Conservation (phyloP, 1,139 yeast genomes). For the Debaryomyces coudertii region DNA sequence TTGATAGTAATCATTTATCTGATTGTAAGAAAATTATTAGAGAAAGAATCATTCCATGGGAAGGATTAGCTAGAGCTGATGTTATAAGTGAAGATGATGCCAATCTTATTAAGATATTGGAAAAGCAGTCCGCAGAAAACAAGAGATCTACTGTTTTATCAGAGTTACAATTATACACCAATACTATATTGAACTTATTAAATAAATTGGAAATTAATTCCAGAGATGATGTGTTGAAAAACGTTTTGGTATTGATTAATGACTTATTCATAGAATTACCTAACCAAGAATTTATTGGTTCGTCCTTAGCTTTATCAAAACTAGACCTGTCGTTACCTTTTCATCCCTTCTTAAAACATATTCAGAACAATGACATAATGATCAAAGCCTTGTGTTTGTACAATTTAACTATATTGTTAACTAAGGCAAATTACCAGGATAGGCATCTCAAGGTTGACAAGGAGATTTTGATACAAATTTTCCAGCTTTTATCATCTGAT, state of each 20-base stretch:
- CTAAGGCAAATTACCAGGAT: conserved; percentile 25
- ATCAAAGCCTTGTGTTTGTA: conserved; percentile 51
- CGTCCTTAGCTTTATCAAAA: conserved; percentile 47
- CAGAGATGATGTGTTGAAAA: conserved; percentile 75
- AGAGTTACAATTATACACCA: conserved; percentile 58
- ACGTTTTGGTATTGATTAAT: conserved; percentile 67
- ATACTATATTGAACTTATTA: conserved; percentile 58
- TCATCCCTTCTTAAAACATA: conserved; percentile 56
- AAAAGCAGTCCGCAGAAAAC: conserved; percentile 51
- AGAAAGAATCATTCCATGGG: conserved; percentile 91
- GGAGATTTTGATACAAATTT: conserved; percentile 43
- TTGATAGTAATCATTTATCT: conserved; percentile 69
- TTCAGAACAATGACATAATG: conserved; percentile 49
- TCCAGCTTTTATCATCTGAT: conserved; percentile 45
- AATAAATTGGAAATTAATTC: conserved; percentile 46
- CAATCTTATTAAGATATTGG: conserved; percentile 64
- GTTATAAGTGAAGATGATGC: conserved; percentile 70
- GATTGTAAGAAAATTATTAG: conserved; percentile 77
- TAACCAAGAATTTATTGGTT: conserved; percentile 42
- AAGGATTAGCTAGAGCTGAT: conserved; percentile 79
- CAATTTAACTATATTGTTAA: conserved; percentile 46
- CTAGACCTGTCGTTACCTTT: conserved; percentile 58
- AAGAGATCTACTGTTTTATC: conserved; percentile 41
- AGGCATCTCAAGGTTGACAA: conserved; percentile 23
- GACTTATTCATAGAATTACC: conserved; percentile 58